A percentile compares a stretch with the other conserved stretches of the same genome.
Conservation (phyloP, 768 basidiomycete genomes). For the Kwoniella sp. region DNA sequence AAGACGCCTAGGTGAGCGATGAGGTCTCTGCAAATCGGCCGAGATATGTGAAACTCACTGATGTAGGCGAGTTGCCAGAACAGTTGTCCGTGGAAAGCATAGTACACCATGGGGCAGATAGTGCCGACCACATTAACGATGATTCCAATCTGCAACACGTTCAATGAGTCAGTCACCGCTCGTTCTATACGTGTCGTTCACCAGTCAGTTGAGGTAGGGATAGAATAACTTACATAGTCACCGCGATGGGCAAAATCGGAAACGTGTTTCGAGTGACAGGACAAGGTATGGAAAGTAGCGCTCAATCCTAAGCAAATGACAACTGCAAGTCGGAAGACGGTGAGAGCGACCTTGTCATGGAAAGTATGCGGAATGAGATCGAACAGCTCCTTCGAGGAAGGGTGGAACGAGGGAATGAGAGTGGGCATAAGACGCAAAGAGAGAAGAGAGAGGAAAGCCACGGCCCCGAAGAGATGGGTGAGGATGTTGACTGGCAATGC, state of each 20-base stretch:
- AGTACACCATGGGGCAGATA: conserved; percentile 74
- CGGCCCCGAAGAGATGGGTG: conserved; percentile 72
- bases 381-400: neutral
- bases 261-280: conserved; percentile 70
- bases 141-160: conserved; percentile 71
- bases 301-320: conserved; percentile 73
- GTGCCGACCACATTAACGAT: conserved; percentile 75
- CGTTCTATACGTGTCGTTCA: neutral
- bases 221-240: conserved; percentile 57
- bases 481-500: conserved; percentile 74
- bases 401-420: conserved; percentile 31
- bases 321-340: conserved; percentile 70
- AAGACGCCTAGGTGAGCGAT: neutral
- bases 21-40: neutral
- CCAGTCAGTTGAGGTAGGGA: neutral
- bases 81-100: conserved; percentile 60
- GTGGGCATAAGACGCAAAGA: conserved; percentile 59
- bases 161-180: neutral
- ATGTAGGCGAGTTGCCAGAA: conserved; percentile 37
- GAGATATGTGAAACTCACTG: conserved; percentile 22
- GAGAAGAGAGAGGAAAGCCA: conserved; percentile 63
- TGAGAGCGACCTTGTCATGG: conserved; percentile 64
- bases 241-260: conserved; percentile 52
- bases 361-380: conserved; percentile 14
- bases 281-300: conserved; percentile 71